Conservation (phyloP, 371 early-diverging fungal genomes). For the Nematocida sp. region DNA sequence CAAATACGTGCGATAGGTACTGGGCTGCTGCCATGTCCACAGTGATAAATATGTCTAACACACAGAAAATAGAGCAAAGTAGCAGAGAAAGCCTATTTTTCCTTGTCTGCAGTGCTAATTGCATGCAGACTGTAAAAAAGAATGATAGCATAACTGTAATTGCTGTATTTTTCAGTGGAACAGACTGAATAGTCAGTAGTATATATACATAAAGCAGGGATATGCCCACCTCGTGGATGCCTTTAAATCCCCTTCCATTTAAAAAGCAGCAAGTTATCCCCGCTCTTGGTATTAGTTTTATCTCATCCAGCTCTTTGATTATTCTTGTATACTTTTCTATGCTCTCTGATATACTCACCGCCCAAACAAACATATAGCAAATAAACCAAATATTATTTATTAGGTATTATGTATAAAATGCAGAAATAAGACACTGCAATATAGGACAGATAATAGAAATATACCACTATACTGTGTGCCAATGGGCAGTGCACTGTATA, state of each 20-base stretch:
- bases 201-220: conserved; percentile 15
- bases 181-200: not conserved
- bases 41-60: not conserved
- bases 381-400: conserved; percentile 25
- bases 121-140: conserved; percentile 8
- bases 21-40: not conserved
- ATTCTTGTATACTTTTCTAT: not conserved
- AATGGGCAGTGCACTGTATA: too few species aligned
- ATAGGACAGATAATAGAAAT: too few species aligned
- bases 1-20: not conserved
- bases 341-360: not conserved
- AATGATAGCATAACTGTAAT: not conserved
- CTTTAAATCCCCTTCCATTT: conserved; percentile 17
- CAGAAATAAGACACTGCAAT: too few species aligned
- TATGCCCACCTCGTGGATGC: conserved; percentile 17
- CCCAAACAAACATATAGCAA: conserved; percentile 42
- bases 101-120: not conserved
- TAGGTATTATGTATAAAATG: not conserved
- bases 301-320: not conserved
- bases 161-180: not conserved
- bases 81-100: not conserved
- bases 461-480: too few species aligned
- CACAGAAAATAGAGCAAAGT: conserved; percentile 17
- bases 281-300: conserved; percentile 11
- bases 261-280: conserved; percentile 28